These are phyloP conservation scores for Botrytis cinerea DNA, from an alignment of 2,329 filamentous ascomycete species.

Conservation along the genomic window DNA sequence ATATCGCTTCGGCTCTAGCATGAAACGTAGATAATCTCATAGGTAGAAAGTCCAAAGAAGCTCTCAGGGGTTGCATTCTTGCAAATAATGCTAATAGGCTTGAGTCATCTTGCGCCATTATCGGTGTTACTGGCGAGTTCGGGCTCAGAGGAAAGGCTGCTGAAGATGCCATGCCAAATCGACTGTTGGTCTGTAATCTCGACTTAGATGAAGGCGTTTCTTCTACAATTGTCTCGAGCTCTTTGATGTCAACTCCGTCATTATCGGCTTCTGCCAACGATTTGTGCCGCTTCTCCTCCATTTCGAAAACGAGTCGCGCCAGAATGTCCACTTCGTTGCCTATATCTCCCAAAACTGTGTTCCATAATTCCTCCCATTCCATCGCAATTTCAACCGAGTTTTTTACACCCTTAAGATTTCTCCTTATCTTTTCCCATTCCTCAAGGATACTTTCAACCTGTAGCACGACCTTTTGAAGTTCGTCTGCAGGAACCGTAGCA, in stretches of 20 bases:
- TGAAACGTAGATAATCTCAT: conserved; percentile 92
- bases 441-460: conserved; percentile 87
- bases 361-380: conserved; percentile 99
- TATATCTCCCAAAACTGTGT: conserved; percentile 88
- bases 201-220: conserved; percentile 66
- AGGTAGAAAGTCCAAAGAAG: conserved; percentile 91
- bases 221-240: conserved; percentile 91
- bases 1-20: conserved; percentile 71
- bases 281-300: conserved; percentile 93
- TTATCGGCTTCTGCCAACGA: conserved; percentile 64
- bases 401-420: conserved; percentile 76
- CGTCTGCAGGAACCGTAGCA: conserved; percentile 64
- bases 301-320: conserved; percentile 84
- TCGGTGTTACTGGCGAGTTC: conserved; percentile 58
- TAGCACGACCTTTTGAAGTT: conserved; percentile 72
- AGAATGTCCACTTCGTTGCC: conserved; percentile 83
- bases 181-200: conserved; percentile 58
- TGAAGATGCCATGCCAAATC: conserved; percentile 66
- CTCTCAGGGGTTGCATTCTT: conserved; percentile 89
- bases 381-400: conserved; percentile 93
- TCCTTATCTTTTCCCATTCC: conserved; percentile 83
- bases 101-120: conserved; percentile 75
- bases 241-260: conserved; percentile 75
- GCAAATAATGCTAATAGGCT: conserved; percentile 88
- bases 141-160: conserved; percentile 61